Conservation (phyloP, 345 rosid species). For the Lenwebbia sp. region DNA sequence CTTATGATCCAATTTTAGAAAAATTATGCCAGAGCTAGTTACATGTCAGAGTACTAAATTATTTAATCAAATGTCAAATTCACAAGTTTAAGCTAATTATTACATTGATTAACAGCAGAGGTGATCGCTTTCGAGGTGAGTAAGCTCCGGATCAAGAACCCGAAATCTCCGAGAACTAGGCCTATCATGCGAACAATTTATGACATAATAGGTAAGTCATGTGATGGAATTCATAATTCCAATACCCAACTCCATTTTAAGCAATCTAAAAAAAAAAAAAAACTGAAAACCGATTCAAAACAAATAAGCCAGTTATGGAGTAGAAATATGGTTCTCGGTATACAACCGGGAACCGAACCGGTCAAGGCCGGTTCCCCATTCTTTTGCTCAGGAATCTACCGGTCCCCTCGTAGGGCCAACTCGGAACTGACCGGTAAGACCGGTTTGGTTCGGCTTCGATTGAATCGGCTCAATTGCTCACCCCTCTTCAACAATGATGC, state of each 20-base stretch:
- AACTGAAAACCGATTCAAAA: not conserved
- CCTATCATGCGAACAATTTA: not conserved
- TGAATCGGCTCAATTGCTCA: not conserved
- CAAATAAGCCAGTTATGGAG: not conserved
- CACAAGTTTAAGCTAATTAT: not conserved
- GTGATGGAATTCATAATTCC: not conserved
- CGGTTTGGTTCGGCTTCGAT: accelerated
- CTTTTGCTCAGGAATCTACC: not conserved
- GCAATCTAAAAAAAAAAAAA: too few species aligned
- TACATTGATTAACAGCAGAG: not conserved
- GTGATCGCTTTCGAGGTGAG: not conserved
- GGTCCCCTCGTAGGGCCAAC: accelerated
- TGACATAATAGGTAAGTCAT: not conserved
- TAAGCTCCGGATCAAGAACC: not conserved
- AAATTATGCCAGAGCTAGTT: not conserved
- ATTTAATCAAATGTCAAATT: not conserved
- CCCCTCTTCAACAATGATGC: not conserved
- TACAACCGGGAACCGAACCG: not conserved
- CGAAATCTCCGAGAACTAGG: not conserved
- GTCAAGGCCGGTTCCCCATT: not conserved
- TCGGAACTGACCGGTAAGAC: not conserved
- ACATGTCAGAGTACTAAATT: not conserved
- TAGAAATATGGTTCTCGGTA: not conserved
- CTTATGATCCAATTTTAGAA: too few species aligned
- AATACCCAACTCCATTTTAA: not conserved